These are phyloP conservation scores for Citrus sp. DNA, from an alignment of 345 rosid species.

Conservation along the genomic window DNA sequence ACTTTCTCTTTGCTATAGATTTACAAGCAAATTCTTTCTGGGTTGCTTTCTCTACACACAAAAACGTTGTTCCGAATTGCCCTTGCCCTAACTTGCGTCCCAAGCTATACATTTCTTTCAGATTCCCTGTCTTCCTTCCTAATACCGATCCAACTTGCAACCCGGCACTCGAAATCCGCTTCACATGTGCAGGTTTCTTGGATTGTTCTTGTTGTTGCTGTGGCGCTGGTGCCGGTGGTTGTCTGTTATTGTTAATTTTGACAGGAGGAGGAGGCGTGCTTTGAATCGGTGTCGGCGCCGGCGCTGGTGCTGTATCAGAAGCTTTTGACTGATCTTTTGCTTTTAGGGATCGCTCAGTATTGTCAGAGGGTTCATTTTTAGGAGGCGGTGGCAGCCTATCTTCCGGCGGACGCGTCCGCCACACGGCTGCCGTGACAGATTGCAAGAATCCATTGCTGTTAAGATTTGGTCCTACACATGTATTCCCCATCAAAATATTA, in stretches of 20 bases:
- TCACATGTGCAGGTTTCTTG: conserved; percentile 49
- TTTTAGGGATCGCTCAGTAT: background rate
- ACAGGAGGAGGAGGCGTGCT: conserved; percentile 69
- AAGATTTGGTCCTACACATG: conserved; percentile 82
- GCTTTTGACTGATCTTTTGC: background rate
- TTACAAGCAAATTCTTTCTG: conserved; percentile 79
- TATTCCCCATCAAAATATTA: conserved; percentile 68
- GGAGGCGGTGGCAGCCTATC: conserved; percentile 43
- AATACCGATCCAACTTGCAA: conserved; percentile 67
- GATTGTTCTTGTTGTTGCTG: conserved; percentile 26
- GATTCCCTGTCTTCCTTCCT: conserved; percentile 74
- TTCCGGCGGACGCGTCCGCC: conserved; percentile 54
- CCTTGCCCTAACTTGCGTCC: conserved; percentile 96
- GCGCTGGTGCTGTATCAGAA: conserved; percentile 20
- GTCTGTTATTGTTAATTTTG: conserved; percentile 33
- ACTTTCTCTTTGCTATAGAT: conserved; percentile 78
- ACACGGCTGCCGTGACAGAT: conserved; percentile 77
- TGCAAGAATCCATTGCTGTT: conserved; percentile 65
- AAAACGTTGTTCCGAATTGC: conserved; percentile 90
- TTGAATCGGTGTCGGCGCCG: conserved; percentile 26
- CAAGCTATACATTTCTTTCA: conserved; percentile 72
- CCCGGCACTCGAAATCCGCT: conserved; percentile 59
- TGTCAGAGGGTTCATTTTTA: conserved; percentile 19
- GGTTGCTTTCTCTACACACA: conserved; percentile 63
- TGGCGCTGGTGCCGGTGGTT: background rate